Evolutionary conservation across 164 flowering plant genomes (phyloP), one percentile per base, ranked within the genome.

Genomic region (Chimonanthus praecox): DNA sequence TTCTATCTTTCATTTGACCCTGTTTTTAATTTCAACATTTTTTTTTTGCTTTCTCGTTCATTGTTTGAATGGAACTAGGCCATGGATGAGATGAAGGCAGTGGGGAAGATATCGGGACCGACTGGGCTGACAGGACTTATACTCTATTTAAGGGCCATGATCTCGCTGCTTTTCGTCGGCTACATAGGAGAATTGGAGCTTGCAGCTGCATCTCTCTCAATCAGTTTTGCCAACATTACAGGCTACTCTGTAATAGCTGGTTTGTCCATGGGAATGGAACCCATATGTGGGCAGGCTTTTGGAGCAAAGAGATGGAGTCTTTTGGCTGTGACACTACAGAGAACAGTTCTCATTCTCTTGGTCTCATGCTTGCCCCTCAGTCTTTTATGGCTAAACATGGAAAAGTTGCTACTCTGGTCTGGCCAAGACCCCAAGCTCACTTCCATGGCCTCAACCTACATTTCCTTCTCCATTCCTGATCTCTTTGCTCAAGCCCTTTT

Each of bases 241-340:
- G 98, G 98, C 61, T 94, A 94, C 87, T 94, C 98, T 4, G 91
- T 94, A 21, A 82, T 94, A 78, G 88, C 96, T 9, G 98, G 98
- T 8, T 68, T 94, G 43, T 93, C 98, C 73, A 89, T 94, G 98
- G 98, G 98, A 60, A 92, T 94, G 98, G 98, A 94, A 77, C 98
- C 98, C 72, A 89, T 94, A 64, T 94, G 98, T 69, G 97, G 94
- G 7, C 98, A 94, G 82, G 97, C 98, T 66, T 88, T 86, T 21
- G 97, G 97, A 2, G 97, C 97, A 0, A 86, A 88, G 69, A 92
- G 89, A 64, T 76, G 80, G 88, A 92, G 89, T 78, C 85, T 90
- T 46, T 83, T 90, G 3, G 97, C 94, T 74, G 49, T 90, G 15
- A 88, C 97, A 8, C 81, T 90, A 1, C 98, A 94, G 70, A 79